phyloP scores from a whole-genome alignment of 768 basidiomycete genomes.

The Pilatotrama ljubarskyi region DNA sequence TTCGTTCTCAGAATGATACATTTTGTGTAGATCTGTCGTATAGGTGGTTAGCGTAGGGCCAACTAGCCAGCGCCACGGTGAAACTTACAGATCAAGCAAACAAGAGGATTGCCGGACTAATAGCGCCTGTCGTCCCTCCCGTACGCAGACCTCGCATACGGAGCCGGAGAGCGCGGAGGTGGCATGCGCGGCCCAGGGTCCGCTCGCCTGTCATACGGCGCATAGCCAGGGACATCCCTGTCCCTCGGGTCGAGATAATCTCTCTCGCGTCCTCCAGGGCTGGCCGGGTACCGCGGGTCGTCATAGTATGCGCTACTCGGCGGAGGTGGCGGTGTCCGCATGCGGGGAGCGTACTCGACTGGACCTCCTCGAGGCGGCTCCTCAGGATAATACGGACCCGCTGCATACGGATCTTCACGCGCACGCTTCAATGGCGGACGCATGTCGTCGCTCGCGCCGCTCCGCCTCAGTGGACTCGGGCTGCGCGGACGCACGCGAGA shows the following conservation, averaged over 20 bases:
- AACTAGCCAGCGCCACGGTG: neutral
- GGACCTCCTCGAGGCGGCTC: neutral
- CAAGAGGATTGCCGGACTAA: conserved; percentile 5
- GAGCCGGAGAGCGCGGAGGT: conserved; percentile 25
- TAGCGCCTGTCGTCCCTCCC: conserved; percentile 28
- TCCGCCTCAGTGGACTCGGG: conserved; percentile 26
- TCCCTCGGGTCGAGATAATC: conserved; percentile 21
- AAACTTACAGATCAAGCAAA: conserved; percentile 10
- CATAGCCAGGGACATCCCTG: conserved; percentile 9
- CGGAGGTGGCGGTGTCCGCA: conserved; percentile 22
- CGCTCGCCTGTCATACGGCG: conserved; percentile 18
- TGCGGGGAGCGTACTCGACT: conserved; percentile 14
- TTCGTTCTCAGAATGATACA: neutral
- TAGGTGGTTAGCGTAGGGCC: neutral
- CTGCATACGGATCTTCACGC: conserved; percentile 26
- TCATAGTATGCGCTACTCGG: conserved; percentile 22
- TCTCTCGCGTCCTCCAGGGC: conserved; percentile 20
- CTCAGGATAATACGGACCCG: conserved; percentile 18
- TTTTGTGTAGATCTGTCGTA: neutral
- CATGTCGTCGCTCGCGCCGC: conserved; percentile 23
- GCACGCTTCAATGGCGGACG: conserved; percentile 31
- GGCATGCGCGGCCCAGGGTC: conserved; percentile 15
- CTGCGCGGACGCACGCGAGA: conserved; percentile 31
- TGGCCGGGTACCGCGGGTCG: conserved; percentile 18
- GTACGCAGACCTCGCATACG: conserved; percentile 21